phyloP scores from a whole-genome alignment of 2,329 filamentous ascomycete genomes.

The Ophiostoma sp. region DNA sequence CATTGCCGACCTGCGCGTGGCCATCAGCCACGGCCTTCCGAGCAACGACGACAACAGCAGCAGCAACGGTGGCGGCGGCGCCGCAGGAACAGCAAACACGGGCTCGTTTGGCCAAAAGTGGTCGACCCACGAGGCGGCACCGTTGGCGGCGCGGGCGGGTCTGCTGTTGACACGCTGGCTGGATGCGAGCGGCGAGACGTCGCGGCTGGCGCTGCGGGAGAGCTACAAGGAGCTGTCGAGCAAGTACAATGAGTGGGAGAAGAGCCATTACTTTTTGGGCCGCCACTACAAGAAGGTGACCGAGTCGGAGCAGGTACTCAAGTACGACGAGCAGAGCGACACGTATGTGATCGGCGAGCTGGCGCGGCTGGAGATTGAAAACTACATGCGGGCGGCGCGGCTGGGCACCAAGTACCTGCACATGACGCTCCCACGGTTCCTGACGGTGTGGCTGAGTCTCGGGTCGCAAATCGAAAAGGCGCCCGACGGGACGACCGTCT shows the following conservation, averaged over 20 bases:
- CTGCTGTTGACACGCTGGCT: conserved; percentile 95
- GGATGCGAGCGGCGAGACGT: conserved; percentile 89
- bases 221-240: conserved; percentile 83
- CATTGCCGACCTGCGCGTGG: conserved; percentile 84
- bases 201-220: conserved; percentile 73
- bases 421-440: conserved; percentile 84
- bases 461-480: conserved; percentile 71
- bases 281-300: conserved; percentile 96
- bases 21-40: conserved; percentile 54
- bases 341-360: conserved; percentile 77
- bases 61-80: neutral
- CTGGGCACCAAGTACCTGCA: conserved; percentile 95
- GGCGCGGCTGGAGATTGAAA: conserved; percentile 87
- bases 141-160: conserved; percentile 72
- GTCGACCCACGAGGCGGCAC: conserved; percentile 11
- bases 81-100: neutral
- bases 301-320: conserved; percentile 80
- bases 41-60: neutral
- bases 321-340: conserved; percentile 73
- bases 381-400: conserved; percentile 82
- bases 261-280: conserved; percentile 94
- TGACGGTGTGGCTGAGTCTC: conserved; percentile 94
- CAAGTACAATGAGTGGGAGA: conserved; percentile 77
- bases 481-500: conserved; percentile 55
- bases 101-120: conserved; percentile 13